Evolutionary conservation across 305 asterid species (phyloP).

Genomic region (Plantago lanceolata): DNA sequence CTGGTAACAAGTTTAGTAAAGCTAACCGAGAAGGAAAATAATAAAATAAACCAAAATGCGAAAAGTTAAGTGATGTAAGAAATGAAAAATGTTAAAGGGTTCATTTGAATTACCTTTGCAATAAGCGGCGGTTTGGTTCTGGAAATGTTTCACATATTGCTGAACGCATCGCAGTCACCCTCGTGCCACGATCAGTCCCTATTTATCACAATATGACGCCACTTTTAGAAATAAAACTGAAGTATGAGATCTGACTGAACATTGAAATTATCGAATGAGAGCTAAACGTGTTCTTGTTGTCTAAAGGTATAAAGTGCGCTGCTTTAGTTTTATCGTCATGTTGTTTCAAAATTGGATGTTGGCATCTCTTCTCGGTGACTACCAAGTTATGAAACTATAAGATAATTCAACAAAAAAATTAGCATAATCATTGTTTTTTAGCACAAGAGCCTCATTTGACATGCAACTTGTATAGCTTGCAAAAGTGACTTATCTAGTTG

Average conservation of each 20-base stretch:
- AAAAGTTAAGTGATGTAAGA: constrained; percentile 1
- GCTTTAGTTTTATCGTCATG: constrained; percentile 5
- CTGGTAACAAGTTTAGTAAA: too few relatives aligned
- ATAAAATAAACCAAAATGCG: not conserved
- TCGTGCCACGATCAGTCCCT: constrained; percentile 83
- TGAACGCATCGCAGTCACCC: constrained; percentile 77
- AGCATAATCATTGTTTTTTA: not conserved
- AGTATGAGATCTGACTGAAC: constrained; percentile 13
- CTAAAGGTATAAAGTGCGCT: not conserved
- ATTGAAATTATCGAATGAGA: not conserved
- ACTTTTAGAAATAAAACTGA: constrained; percentile 17
- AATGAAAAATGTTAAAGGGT: not conserved
- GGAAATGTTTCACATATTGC: constrained; percentile 99
- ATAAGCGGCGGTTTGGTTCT: constrained; percentile 92
- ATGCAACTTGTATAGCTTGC: not conserved
- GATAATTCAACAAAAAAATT: constrained; percentile 12
- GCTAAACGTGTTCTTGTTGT: not conserved
- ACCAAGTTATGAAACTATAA: constrained; percentile 10
- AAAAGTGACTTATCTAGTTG: not conserved
- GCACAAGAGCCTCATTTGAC: not conserved
- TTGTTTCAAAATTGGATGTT: constrained; percentile 13
- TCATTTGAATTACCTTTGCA: constrained; percentile 65
- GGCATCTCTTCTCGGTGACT: constrained; percentile 2
- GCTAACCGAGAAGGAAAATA: too few relatives aligned
- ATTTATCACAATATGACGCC: not conserved